Evolutionary conservation across 805 yeast species (phyloP).

Genomic region (Suhomyces faveliae): DNA sequence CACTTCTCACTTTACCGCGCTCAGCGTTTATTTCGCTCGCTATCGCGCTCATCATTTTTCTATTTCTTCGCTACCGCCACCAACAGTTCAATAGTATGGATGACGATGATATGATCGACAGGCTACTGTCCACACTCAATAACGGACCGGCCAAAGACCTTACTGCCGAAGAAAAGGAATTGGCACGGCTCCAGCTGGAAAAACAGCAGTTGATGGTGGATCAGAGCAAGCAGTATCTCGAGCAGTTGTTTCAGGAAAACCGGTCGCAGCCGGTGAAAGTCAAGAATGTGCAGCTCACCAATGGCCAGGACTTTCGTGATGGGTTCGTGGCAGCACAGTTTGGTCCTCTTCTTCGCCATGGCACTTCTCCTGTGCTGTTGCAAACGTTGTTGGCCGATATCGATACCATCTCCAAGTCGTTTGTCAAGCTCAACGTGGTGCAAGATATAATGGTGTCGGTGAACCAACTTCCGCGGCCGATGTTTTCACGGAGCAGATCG

Average conservation of each 20-base stretch:
- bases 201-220: constrained; percentile 32
- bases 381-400: constrained; percentile 38
- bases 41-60: too few species aligned
- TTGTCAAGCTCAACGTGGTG: constrained; percentile 43
- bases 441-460: constrained; percentile 39
- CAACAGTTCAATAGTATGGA: too few species aligned
- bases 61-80: too few species aligned
- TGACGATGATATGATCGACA: constrained; percentile 35
- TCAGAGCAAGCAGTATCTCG: constrained; percentile 34
- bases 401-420: constrained; percentile 44
- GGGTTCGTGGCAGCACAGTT: constrained; percentile 47
- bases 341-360: constrained; percentile 38
- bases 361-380: constrained; percentile 36
- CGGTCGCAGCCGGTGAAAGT: constrained; percentile 43
- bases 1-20: too few species aligned
- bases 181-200: constrained; percentile 23
- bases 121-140: constrained; percentile 17
- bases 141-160: background rate
- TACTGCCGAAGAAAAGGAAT: constrained; percentile 21
- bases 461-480: constrained; percentile 21
- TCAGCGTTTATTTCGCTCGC: too few species aligned
- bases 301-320: constrained; percentile 47
- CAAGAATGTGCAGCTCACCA: constrained; percentile 46
- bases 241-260: constrained; percentile 32
- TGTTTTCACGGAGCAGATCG: constrained; percentile 17